Evolutionary conservation across 129 eudicot genomes (phyloP), one percentile per base, ranked within the genome.

Genomic region (Glebionis coronaria): DNA sequence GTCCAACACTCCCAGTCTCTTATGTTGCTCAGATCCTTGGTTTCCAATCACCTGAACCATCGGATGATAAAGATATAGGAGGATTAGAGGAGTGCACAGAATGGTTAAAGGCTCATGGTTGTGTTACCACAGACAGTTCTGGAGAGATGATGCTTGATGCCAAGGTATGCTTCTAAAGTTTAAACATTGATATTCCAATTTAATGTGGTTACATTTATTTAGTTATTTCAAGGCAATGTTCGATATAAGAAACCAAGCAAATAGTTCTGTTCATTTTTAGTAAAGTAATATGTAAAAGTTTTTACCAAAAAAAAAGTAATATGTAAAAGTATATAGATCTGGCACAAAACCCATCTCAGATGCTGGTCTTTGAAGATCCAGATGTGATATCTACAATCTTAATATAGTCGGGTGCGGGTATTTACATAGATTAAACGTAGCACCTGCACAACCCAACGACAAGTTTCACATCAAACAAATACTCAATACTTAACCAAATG

Each of bases 81-180:
- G 94, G 87, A 20, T 51, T 85, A 65, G 98, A 85, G 51, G 98
- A 93, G 73, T 93, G 98, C 69, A 61, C 83, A 57, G 96, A 88
- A 69, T 93, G 98, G 98, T 77, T 93, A 66, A 88, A 88, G 72
- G 96, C 98, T 69, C 98, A 93, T 80, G 98, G 98, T 68, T 88
- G 83, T 61, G 82, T 88, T 63, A 80, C 78, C 42, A 29, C 67
- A 10, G 96, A 93, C 44, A 80, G 63, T 67, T 73, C 85, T 19
- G 96, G 84, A 44, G 98, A 93, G 80, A 69, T 81, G 81, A 74
- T 76, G 70, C 82, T 93, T 69, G 98, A 93, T 62, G 54, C 96
- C 3, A 93, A 93, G 98, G 98, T 93, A 76, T 68, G 72, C 71
- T 14, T 35, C 23, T 6, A 13, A 25, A 21, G 6, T 5, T 35